Conservation (phyloP, 768 basidiomycete genomes). For the Pulveroboletus sp. region DNA sequence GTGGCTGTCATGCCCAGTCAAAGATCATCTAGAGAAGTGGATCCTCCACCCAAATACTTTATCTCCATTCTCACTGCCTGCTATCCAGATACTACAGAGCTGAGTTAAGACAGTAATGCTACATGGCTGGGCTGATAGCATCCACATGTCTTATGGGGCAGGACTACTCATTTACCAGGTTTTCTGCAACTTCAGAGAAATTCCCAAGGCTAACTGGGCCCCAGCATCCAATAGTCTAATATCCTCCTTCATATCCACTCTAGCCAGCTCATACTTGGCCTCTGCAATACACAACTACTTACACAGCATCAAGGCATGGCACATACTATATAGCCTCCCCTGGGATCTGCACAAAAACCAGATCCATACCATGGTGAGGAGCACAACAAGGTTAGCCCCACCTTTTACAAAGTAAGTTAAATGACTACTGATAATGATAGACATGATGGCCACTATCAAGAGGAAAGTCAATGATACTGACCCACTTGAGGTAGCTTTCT, state of each 20-base stretch:
- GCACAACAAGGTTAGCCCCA: neutral
- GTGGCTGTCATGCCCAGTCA: too few relatives aligned
- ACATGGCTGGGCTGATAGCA: too few relatives aligned
- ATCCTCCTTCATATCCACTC: neutral
- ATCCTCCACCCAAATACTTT: too few relatives aligned
- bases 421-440: neutral
- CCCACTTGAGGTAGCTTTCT: neutral
- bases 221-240: neutral
- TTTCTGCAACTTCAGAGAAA: neutral
- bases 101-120: too few relatives aligned
- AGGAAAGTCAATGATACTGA: accelerated
- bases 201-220: neutral
- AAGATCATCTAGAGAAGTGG: too few relatives aligned
- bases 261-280: neutral
- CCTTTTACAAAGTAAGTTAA: neutral
- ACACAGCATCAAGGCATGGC: neutral
- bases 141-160: neutral
- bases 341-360: neutral
- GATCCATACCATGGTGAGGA: neutral
- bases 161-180: neutral
- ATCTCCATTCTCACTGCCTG: too few relatives aligned
- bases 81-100: too few relatives aligned
- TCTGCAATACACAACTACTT: neutral
- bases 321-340: neutral
- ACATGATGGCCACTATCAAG: neutral